Evolutionary conservation across 345 rosid genomes (phyloP), one percentile per base, ranked within the genome.

Genomic region (Barbarea vulgaris): DNA sequence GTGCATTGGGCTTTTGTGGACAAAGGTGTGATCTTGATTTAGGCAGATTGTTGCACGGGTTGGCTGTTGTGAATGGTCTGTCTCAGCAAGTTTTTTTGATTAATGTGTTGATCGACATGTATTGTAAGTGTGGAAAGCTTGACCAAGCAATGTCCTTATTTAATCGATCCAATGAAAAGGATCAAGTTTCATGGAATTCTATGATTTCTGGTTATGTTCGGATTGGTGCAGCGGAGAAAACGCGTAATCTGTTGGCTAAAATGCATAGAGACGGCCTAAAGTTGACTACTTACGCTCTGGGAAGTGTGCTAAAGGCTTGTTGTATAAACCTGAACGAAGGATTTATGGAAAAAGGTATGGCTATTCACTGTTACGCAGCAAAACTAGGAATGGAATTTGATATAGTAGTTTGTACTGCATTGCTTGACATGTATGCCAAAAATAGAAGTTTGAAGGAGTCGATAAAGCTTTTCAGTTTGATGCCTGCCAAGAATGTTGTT

Each of bases 361-460:
- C 78, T 19, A 76, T 87, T 70, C 88, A 84, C 70, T 78, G 83
- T 34, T 80, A 80, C 41, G 70, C 64, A 30, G 57, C 65, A 0
- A 87, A 83, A 70, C 50, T 67, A 57, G 87, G 88, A n/a, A 72
- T 80, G 73, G 85, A 74, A 19, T 69, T 56, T 54, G 85, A 84
- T 75, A 19, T 80, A 55, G 82, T 87, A 17, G 83, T 87, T 7
- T 68, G 72, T 63, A 81, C 88, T 70, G 88, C 90, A 56, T 76
- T 87, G 80, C 79, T 86, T 58, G 70, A 72, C 69, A 84, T 87
- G 90, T 87, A 87, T 12, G 82, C 82, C 0, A 87, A 87, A 73
- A 64, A 62, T 2, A 82, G 88, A 57, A 57, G 73, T 70, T 53
- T 87, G 55, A 75, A 52, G 15, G 80, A 71, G n/a, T 80, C 88